Evolutionary conservation across 176 grass and related monocot genomes (phyloP), one percentile per base, ranked within the genome.

Genomic region (Thalia dealbata): DNA sequence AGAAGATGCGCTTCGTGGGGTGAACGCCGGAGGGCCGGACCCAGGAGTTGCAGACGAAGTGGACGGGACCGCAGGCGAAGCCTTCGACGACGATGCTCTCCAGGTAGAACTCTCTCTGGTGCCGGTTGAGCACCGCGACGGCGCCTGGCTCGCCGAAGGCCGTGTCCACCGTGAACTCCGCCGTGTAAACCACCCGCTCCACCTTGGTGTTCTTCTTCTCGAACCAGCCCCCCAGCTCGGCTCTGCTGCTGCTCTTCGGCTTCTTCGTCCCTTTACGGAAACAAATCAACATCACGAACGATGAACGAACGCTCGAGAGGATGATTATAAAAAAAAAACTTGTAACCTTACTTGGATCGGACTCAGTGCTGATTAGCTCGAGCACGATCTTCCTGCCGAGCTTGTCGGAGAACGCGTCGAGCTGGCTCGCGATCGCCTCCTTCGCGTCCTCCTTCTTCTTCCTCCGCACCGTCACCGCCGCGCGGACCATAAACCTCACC

Each of bases 41-140:
- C 91, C 91, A 96, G 13, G 91, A 96, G 71, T 83, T 66, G 90
- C 90, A 99, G 22, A 88, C 73, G 79, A 99, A 91, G 81, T 89
- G 85, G 72, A 79, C 77, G 2, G 81, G 74, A 0, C 85, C 95
- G 3, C 70, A 78, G 48, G 79, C 79, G 65, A 99, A 99, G 56
- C 87, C 90, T 64, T 90, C 87, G 18, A 91, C 87, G 24, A 88
- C 83, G 75, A 99, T 88, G 81, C 71, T 88, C 81, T 99, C 95
- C 50, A 99, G 1, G 83, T 83, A 93, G 79, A 99, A 93, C 78
- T 93, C 85, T 14, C 76, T 74, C 69, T 86, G 79, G 81, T 99
- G 95, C 1, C 83, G 81, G 79, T 99, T 99, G 30, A 84, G 80
- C 51, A 99, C 83, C 14, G 83, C 72, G 16, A 99, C 85, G 13